Percentiles rank a stretch among this genome's conserved stretches.
These are phyloP conservation scores for Ceratobasidium sp. DNA, from an alignment of 1,284 basidiomycete species.

Conservation along the genomic window DNA sequence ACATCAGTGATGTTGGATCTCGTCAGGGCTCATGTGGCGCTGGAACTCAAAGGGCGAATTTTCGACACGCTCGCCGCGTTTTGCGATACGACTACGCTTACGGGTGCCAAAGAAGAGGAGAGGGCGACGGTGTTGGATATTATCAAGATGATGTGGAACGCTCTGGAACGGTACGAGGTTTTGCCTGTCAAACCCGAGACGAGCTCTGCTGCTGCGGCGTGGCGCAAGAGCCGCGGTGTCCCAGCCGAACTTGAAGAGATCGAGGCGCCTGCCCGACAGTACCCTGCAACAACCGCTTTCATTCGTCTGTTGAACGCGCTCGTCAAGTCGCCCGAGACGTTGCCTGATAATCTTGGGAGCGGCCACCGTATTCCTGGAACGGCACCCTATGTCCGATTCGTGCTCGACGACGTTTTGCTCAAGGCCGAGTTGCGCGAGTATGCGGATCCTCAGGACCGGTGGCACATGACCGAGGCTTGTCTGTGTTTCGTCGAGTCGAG, in stretches of 20 bases:
- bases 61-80: slow-evolving; percentile 88
- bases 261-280: slow-evolving; percentile 78
- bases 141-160: slow-evolving; percentile 79
- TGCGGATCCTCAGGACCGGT: slow-evolving; percentile 75
- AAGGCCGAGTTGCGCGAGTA: slow-evolving; percentile 69
- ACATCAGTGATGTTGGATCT: slow-evolving; percentile 81
- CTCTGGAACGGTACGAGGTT: slow-evolving; percentile 86
- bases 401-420: slow-evolving; percentile 86
- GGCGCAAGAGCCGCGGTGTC: slow-evolving; percentile 45
- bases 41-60: slow-evolving; percentile 91
- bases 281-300: slow-evolving; percentile 89
- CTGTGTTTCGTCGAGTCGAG: slow-evolving; percentile 86
- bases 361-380: slow-evolving; percentile 80
- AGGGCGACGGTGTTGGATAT: slow-evolving; percentile 65
- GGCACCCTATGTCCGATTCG: slow-evolving; percentile 79
- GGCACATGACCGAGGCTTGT: slow-evolving; percentile 86
- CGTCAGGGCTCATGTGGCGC: slow-evolving; percentile 78
- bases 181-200: slow-evolving; percentile 51
- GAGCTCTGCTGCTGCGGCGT: slow-evolving; percentile 5
- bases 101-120: slow-evolving; percentile 51
- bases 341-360: slow-evolving; percentile 77
- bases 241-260: slow-evolving; percentile 78
- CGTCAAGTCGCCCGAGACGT: slow-evolving; percentile 77
- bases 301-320: slow-evolving; percentile 82
- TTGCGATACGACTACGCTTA: slow-evolving; percentile 75